phyloP scores from a whole-genome alignment of 2,329 filamentous ascomycete genomes.

The Penicillium vulpinum region DNA sequence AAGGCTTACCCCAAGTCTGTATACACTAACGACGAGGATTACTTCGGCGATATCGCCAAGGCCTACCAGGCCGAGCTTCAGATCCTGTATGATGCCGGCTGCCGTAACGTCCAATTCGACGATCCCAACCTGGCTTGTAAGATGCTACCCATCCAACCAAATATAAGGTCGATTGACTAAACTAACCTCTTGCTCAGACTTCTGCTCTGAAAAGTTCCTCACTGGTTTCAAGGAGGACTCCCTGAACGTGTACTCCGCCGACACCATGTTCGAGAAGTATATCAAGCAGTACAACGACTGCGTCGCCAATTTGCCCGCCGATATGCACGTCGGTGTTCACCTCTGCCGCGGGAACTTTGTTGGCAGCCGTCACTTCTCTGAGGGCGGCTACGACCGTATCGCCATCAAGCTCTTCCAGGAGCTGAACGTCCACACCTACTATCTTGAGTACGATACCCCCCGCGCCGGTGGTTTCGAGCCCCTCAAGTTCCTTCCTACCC shows the following conservation, averaged over 20 bases:
- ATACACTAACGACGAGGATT: constrained; percentile 60
- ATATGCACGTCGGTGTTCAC: constrained; percentile 76
- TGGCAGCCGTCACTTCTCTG: constrained; percentile 64
- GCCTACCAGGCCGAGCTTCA: constrained; percentile 65
- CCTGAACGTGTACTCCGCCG: constrained; percentile 66
- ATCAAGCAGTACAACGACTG: constrained; percentile 75
- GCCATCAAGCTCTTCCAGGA: constrained; percentile 65
- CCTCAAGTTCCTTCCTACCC: constrained; percentile 59
- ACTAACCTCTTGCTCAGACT: constrained; percentile 52
- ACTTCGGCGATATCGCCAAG: constrained; percentile 65
- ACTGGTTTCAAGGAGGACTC: constrained; percentile 67
- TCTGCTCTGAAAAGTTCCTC: constrained; percentile 72
- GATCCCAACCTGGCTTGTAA: constrained; percentile 67
- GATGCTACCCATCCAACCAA: background rate
- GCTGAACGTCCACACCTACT: constrained; percentile 66
- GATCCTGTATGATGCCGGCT: constrained; percentile 61
- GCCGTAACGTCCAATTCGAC: constrained; percentile 67
- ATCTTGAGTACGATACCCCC: constrained; percentile 68
- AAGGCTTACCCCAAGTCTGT: constrained; percentile 58
- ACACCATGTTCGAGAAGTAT: constrained; percentile 72
- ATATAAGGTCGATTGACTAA: background rate
- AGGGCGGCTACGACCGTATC: constrained; percentile 67
- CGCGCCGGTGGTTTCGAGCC: constrained; percentile 67
- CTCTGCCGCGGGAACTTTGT: constrained; percentile 69
- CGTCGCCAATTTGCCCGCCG: constrained; percentile 61